Percentiles rank a stretch among this genome's conserved stretches.
Conservation (phyloP, 2,329 filamentous ascomycete genomes). For the Colletotrichum viniferum region DNA sequence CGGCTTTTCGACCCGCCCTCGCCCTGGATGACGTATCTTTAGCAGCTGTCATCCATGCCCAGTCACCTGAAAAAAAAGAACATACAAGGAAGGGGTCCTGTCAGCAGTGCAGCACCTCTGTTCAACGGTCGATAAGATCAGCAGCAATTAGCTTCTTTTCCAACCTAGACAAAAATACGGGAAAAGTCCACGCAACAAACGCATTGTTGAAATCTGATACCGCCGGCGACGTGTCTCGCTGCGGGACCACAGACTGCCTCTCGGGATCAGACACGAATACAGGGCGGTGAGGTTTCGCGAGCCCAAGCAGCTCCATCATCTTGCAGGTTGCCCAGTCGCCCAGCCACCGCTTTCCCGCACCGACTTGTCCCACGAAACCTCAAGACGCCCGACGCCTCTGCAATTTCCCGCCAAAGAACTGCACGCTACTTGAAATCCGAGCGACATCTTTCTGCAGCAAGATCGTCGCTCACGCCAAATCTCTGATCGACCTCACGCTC, state of each 20-base stretch:
- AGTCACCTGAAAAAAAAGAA: neutral
- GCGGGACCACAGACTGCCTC: constrained; percentile 4
- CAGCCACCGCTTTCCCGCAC: constrained; percentile 19
- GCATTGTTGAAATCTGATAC: neutral
- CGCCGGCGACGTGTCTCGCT: constrained; percentile 6
- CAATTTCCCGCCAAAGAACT: neutral
- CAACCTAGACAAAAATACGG: neutral
- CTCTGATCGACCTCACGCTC: neutral
- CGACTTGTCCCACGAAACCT: neutral
- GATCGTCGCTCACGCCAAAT: neutral
- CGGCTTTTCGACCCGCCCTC: neutral
- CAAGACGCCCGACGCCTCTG: neutral
- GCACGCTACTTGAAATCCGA: neutral
- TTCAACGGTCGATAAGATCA: neutral
- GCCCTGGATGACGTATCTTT: neutral
- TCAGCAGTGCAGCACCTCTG: neutral
- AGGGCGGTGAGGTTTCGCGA: constrained; percentile 8
- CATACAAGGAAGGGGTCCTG: neutral
- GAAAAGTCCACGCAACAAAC: neutral
- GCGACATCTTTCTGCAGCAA: neutral
- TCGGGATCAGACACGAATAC: neutral
- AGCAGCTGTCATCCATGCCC: neutral
- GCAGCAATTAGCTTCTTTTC: neutral
- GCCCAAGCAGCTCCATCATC: constrained; percentile 5
- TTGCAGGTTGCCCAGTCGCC: constrained; percentile 12